Conservation (phyloP, 2,329 filamentous ascomycete species). For the Aspergillus fijiensis region DNA sequence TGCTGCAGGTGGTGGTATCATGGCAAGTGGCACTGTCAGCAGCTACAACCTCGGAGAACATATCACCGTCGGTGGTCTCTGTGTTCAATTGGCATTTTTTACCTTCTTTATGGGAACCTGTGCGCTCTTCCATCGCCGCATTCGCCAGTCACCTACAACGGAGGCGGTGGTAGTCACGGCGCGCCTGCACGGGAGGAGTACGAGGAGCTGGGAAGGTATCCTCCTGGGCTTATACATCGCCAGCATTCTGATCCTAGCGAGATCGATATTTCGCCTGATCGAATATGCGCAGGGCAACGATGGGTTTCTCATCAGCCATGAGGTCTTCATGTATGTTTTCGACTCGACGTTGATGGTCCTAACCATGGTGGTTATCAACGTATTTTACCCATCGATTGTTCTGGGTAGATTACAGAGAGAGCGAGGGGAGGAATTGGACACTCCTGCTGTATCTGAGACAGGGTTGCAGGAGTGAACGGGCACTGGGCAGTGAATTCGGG, state of each 20-base stretch:
- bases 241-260: constrained; percentile 28
- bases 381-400: too few species aligned
- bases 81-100: constrained; percentile 2
- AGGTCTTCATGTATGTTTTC: constrained; percentile 35
- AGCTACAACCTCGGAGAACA: not conserved
- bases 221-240: constrained; percentile 16
- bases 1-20: too few species aligned
- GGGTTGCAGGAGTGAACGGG: too few species aligned
- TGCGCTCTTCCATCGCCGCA: not conserved
- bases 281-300: constrained; percentile 33
- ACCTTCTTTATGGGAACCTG: not conserved
- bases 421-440: too few species aligned
- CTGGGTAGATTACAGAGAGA: too few species aligned
- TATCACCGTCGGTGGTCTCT: not conserved
- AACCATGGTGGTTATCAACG: constrained; percentile 14
- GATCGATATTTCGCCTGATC: constrained; percentile 31
- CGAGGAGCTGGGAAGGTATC: too few species aligned
- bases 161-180: too few species aligned
- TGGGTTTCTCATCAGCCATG: constrained; percentile 31
- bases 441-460: too few species aligned
- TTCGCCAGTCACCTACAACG: not conserved
- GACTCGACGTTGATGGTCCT: constrained; percentile 33
- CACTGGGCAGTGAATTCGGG: too few species aligned
- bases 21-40: too few species aligned
- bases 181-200: too few species aligned